Evolutionary conservation across 2,329 filamentous ascomycete species (phyloP).

Genomic region (Microcyclospora tardicrescens): DNA sequence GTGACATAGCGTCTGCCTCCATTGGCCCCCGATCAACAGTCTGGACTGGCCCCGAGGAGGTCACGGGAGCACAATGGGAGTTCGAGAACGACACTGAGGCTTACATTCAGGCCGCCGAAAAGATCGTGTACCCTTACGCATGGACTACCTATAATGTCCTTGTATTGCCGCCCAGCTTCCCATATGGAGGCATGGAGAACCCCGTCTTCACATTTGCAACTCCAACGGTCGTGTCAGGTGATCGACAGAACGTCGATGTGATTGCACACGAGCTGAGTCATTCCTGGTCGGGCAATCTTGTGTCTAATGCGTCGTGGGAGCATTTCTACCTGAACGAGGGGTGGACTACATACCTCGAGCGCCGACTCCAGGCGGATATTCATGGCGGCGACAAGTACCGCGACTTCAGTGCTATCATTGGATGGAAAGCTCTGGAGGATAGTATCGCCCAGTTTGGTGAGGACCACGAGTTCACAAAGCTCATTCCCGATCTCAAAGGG

Average conservation of each 20-base stretch:
- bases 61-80: slow-evolving; percentile 77
- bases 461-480: slow-evolving; percentile 85
- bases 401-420: slow-evolving; percentile 90
- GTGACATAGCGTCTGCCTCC: slow-evolving; percentile 72
- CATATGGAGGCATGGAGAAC: slow-evolving; percentile 55
- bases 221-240: slow-evolving; percentile 80
- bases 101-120: slow-evolving; percentile 77
- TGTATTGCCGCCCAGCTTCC: slow-evolving; percentile 79
- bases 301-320: slow-evolving; percentile 68
- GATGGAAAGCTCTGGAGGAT: slow-evolving; percentile 81
- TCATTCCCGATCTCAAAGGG: slow-evolving; percentile 75
- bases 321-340: slow-evolving; percentile 64
- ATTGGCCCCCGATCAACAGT: slow-evolving; percentile 79
- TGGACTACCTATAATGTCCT: slow-evolving; percentile 96
- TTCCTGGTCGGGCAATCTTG: slow-evolving; percentile 81
- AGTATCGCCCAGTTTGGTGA: slow-evolving; percentile 64
- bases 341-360: slow-evolving; percentile 92
- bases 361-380: slow-evolving; percentile 61
- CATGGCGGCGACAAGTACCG: slow-evolving; percentile 72
- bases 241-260: slow-evolving; percentile 77
- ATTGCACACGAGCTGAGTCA: slow-evolving; percentile 74
- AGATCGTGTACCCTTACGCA: slow-evolving; percentile 69
- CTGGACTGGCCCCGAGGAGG: slow-evolving; percentile 75
- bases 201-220: slow-evolving; percentile 83
- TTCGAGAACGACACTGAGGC: slow-evolving; percentile 82